Percentiles rank a stretch among this genome's conserved stretches.
Evolutionary conservation across 225 moss, liverwort and hornwort species (phyloP).

Genomic region (Polytrichum formosum): DNA sequence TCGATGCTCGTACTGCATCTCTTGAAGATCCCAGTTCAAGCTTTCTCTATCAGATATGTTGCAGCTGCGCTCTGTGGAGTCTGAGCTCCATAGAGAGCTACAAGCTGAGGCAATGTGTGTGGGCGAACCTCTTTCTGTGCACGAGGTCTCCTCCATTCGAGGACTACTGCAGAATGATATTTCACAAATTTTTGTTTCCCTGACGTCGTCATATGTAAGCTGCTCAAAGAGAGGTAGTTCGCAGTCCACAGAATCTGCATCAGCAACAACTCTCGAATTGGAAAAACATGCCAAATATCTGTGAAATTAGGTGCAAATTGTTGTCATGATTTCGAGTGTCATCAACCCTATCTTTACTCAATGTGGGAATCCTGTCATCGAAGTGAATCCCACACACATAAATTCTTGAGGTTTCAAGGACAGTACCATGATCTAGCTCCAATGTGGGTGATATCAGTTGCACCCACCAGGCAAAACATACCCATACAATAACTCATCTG

Average conservation of each 20-base stretch:
- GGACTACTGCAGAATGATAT: background rate
- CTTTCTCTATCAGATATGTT: background rate
- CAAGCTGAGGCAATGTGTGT: background rate
- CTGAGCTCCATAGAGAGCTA: constrained; percentile 11
- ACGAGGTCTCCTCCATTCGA: background rate
- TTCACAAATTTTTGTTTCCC: constrained; percentile 1
- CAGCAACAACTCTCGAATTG: background rate
- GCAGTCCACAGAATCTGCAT: constrained; percentile 4
- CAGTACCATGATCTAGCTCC: too few relatives aligned
- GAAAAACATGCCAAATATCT: too few relatives aligned
- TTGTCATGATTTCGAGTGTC: background rate
- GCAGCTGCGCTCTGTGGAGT: constrained; percentile 1
- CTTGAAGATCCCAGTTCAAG: constrained; percentile 3
- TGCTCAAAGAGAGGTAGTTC: background rate
- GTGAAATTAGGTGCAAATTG: too few relatives aligned
- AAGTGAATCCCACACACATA: too few relatives aligned
- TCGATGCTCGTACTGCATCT: background rate
- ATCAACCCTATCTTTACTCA: background rate
- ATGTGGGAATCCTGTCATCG: background rate
- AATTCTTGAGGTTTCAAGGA: too few relatives aligned
- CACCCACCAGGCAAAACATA: too few relatives aligned
- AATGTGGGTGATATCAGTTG: too few relatives aligned
- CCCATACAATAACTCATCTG: too few relatives aligned
- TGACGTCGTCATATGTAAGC: background rate
- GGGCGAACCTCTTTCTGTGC: background rate